Conservation (phyloP, 805 yeast genomes). For the Cyberlindnera japonica region DNA sequence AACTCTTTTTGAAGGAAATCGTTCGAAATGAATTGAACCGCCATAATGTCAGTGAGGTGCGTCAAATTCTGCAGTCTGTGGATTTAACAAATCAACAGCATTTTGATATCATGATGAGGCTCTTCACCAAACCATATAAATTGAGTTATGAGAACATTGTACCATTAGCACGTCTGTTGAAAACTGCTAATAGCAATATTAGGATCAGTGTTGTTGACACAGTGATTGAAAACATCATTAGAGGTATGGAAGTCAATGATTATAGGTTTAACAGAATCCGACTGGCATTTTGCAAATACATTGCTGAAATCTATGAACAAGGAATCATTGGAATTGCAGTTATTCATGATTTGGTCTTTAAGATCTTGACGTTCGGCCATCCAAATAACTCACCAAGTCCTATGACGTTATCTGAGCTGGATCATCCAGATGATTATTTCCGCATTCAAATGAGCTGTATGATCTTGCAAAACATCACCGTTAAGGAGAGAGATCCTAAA, state of each 20-base stretch:
- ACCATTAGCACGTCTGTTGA: conserved; percentile 46
- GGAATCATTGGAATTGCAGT: conserved; percentile 44
- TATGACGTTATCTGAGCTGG: conserved; percentile 40
- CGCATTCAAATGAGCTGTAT: conserved; percentile 55
- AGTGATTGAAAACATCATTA: conserved; percentile 55
- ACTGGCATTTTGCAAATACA: conserved; percentile 54
- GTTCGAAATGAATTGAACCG: conserved; percentile 48
- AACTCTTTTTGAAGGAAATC: conserved; percentile 46
- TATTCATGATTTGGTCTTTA: conserved; percentile 49
- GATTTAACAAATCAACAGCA: conserved; percentile 43
- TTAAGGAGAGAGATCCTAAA: conserved; percentile 6
- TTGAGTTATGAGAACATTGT: conserved; percentile 55
- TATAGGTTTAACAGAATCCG: conserved; percentile 57
- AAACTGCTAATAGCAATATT: conserved; percentile 37
- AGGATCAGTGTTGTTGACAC: conserved; percentile 52
- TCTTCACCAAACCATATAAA: conserved; percentile 59
- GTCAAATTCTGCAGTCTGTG: conserved; percentile 38
- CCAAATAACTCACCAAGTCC: conserved; percentile 53
- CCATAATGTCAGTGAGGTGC: conserved; percentile 33
- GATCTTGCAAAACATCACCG: conserved; percentile 33
- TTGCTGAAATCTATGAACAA: conserved; percentile 53
- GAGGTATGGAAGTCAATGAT: conserved; percentile 64
- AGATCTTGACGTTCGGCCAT: conserved; percentile 64
- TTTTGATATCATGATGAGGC: conserved; percentile 29
- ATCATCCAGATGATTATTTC: conserved; percentile 66